Conservation (phyloP, 139 green algal species). For the Chlamydomonas eustigma region DNA sequence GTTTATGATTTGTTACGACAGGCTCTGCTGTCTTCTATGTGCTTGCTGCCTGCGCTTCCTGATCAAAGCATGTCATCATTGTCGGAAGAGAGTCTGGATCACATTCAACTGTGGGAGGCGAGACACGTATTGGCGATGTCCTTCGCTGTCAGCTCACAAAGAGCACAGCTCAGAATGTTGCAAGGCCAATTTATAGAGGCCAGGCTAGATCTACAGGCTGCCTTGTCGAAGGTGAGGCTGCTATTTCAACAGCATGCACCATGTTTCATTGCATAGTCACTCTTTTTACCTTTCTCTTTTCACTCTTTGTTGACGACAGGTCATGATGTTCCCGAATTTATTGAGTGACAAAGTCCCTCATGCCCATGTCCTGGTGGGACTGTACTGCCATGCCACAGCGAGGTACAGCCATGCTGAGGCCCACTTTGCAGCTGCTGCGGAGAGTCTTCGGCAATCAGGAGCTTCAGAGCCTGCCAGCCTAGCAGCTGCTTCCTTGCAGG, state of each 20-base stretch:
- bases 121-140: neutral
- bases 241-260: no score
- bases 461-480: neutral
- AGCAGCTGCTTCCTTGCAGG: neutral
- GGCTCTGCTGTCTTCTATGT: no score
- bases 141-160: neutral
- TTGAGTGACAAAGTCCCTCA: neutral
- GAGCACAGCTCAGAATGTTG: neutral
- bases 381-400: conserved; percentile 1
- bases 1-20: no score
- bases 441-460: neutral
- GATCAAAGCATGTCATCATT: no score
- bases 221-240: neutral
- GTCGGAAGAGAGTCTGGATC: no score
- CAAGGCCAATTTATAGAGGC: neutral
- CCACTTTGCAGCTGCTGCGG: neutral
- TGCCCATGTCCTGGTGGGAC: neutral
- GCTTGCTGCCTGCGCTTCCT: no score
- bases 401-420: neutral
- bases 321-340: neutral
- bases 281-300: no score
- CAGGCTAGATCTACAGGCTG: neutral
- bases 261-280: no score
- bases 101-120: conserved; percentile 2
- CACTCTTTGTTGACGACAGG: no score